phyloP scores from a whole-genome alignment of 495 filamentous ascomycete genomes.

The Daldinia vernicosa region DNA sequence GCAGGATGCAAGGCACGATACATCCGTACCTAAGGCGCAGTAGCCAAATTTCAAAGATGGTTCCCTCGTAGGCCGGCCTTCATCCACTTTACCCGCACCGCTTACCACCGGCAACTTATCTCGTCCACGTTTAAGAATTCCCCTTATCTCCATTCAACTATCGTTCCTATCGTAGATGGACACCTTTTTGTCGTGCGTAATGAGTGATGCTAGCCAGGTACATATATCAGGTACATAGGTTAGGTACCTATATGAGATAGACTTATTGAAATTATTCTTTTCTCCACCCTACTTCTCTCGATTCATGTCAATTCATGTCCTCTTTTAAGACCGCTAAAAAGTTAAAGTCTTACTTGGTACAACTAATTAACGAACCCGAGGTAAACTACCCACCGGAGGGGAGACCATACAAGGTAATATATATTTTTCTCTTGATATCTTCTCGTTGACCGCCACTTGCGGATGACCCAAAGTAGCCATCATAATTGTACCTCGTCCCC shows the following conservation, averaged over 20 bases:
- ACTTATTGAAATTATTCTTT: background rate
- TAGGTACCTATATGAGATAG: too few species aligned
- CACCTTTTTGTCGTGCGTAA: background rate
- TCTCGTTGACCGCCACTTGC: slow-evolving; percentile 35
- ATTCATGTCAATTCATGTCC: slow-evolving; percentile 39
- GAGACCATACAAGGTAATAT: slow-evolving; percentile 10
- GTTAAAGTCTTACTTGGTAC: slow-evolving; percentile 10
- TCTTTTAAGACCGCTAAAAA: slow-evolving; percentile 5
- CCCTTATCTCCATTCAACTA: slow-evolving; percentile 13
- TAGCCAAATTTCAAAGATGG: background rate
- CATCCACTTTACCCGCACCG: slow-evolving; percentile 26
- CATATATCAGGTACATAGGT: background rate
- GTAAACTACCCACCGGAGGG: slow-evolving; percentile 5
- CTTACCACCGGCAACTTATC: slow-evolving; percentile 30
- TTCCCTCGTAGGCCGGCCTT: background rate
- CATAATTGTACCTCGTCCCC: slow-evolving; percentile 20
- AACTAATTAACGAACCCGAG: slow-evolving; percentile 8
- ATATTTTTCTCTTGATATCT: background rate
- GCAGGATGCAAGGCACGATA: slow-evolving; percentile 44
- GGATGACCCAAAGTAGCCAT: slow-evolving; percentile 32
- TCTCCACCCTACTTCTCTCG: slow-evolving; percentile 15
- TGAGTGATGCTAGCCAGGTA: slow-evolving; percentile 18
- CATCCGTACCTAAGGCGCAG: slow-evolving; percentile 19
- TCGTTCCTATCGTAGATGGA: slow-evolving; percentile 7
- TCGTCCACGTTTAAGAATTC: background rate